phyloP scores from a whole-genome alignment of 495 filamentous ascomycete genomes.

The Amphirosellinia nigrospora region DNA sequence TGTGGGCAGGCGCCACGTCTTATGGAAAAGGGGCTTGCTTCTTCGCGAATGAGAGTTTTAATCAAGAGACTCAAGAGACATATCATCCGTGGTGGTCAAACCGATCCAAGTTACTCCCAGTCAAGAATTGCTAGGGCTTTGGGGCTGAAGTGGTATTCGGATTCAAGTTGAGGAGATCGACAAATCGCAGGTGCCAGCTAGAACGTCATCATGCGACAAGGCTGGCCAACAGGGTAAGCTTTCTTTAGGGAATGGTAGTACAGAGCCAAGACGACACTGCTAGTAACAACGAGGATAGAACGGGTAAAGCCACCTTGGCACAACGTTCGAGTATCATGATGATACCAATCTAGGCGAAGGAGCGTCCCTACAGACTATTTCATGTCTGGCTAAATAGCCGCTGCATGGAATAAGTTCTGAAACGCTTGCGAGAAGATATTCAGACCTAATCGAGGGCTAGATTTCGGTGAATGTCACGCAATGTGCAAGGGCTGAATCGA shows the following conservation, averaged over 20 bases:
- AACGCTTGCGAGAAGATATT: conserved; percentile 3
- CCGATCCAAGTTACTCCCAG: neutral
- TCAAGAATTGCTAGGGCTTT: neutral
- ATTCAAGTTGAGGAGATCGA: conserved; percentile 25
- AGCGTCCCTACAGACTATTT: neutral
- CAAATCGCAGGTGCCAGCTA: conserved; percentile 33
- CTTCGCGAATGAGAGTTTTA: neutral
- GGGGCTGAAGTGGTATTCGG: neutral
- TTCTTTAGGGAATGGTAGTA: neutral
- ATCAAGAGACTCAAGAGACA: neutral
- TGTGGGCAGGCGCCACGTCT: neutral
- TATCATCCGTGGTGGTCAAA: neutral
- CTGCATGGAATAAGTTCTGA: neutral
- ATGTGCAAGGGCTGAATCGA: conserved; percentile 10
- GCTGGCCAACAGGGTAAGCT: conserved; percentile 24
- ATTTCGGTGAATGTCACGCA: conserved; percentile 22
- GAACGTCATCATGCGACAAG: conserved; percentile 35
- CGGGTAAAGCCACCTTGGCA: neutral
- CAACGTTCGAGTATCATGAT: neutral
- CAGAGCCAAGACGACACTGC: neutral
- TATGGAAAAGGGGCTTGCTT: neutral
- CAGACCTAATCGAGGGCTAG: neutral
- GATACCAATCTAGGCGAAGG: neutral
- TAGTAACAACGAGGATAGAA: neutral
- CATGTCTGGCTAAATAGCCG: neutral